Evolutionary conservation across 2,329 filamentous ascomycete genomes (phyloP).

Genomic region (Xylaria digitata): DNA sequence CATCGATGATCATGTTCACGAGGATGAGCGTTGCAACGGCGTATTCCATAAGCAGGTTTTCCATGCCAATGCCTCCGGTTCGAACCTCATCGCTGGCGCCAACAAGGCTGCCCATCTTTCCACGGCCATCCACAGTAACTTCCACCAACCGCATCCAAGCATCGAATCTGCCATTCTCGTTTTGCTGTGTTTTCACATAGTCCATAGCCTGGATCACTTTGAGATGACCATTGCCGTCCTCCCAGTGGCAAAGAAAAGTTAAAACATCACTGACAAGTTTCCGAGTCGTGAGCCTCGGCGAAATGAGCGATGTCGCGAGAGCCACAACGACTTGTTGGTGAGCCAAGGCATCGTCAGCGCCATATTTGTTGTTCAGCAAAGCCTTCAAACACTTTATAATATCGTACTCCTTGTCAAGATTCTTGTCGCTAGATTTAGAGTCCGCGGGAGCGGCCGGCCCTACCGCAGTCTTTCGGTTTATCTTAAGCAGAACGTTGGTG

Average conservation of each 20-base stretch:
- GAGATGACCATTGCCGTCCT: conserved; percentile 83
- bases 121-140: conserved; percentile 94
- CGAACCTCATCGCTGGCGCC: conserved; percentile 96
- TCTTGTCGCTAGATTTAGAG: conserved; percentile 73
- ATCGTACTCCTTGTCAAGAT: conserved; percentile 92
- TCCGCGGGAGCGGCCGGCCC: conserved; percentile 74
- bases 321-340: conserved; percentile 93
- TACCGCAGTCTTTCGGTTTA: conserved; percentile 85
- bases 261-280: conserved; percentile 96
- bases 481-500: conserved; percentile 91
- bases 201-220: conserved; percentile 96
- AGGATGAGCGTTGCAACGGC: conserved; percentile 93
- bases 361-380: conserved; percentile 99
- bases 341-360: conserved; percentile 91
- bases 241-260: conserved; percentile 97
- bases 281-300: conserved; percentile 87
- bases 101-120: conserved; percentile 98
- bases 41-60: conserved; percentile 99
- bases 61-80: conserved; percentile 96
- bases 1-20: conserved; percentile 96
- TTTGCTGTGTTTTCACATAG: conserved; percentile 85
- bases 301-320: conserved; percentile 86
- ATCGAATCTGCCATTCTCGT: conserved; percentile 95
- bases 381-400: conserved; percentile 98
- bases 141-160: conserved; percentile 99